These are phyloP conservation scores for Rhexocercosporidium sp. DNA, from an alignment of 2,329 filamentous ascomycete genomes.

Conservation along the genomic window DNA sequence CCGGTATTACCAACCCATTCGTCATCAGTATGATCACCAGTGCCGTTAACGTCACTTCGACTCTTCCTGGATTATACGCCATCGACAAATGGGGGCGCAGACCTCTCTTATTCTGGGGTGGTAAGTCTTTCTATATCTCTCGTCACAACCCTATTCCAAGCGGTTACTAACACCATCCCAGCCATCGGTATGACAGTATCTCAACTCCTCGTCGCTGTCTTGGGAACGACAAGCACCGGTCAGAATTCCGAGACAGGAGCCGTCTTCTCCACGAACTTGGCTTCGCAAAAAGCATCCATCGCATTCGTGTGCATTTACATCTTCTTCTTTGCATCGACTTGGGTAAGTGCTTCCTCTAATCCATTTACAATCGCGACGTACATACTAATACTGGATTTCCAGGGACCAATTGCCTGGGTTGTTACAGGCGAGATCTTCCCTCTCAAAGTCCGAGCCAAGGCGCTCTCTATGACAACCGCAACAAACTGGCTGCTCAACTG, in stretches of 20 bases:
- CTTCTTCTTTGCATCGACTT: conserved; percentile 76
- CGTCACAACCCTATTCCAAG: background rate
- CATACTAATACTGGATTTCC: background rate
- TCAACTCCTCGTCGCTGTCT: conserved; percentile 64
- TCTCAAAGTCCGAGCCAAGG: conserved; percentile 67
- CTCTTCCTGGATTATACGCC: conserved; percentile 64
- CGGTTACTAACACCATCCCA: conserved; percentile 5
- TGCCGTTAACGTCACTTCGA: conserved; percentile 67
- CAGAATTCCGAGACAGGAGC: conserved; percentile 53
- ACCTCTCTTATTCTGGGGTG: conserved; percentile 64
- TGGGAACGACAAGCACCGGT: conserved; percentile 60
- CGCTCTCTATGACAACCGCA: conserved; percentile 70
- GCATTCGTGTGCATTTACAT: conserved; percentile 74
- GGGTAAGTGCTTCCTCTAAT: conserved; percentile 53
- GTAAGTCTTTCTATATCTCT: conserved; percentile 19
- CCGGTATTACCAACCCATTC: conserved; percentile 59
- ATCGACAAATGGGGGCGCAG: conserved; percentile 71
- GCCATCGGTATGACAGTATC: conserved; percentile 69
- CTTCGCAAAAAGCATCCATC: conserved; percentile 60
- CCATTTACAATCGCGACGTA: conserved; percentile 43
- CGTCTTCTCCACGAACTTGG: conserved; percentile 55
- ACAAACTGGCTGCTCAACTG: conserved; percentile 76
- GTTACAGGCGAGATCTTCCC: conserved; percentile 68
- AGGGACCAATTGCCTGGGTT: conserved; percentile 59
- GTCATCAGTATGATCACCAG: conserved; percentile 67